Base-by-base conservation (phyloP, 495 filamentous ascomycete species). In the Haplographium delicatum region DNA sequence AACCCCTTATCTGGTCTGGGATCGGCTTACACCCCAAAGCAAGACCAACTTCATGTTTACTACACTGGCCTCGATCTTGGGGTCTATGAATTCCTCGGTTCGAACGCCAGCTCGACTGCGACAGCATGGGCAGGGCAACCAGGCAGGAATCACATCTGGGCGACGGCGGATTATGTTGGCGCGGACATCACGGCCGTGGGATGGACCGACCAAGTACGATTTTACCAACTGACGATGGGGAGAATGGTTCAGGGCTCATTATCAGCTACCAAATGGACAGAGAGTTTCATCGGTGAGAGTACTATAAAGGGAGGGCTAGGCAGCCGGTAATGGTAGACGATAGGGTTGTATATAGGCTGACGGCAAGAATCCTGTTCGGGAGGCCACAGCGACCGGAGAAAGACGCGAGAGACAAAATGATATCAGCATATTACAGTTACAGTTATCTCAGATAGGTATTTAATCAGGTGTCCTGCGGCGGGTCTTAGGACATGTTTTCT, bases 21-120 rank as follows among this genome's bases (percentile, higher is more conserved):
- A n/a, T 27, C 49, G 20, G 49, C 49, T 7, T 52, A 52, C 49
- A 35, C 39, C 4, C 19, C 20, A 1, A 15, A 3, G 4, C 39
- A 52, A 52, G 49, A 52, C 40, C 40, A 44, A 16, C 31, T 52
- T 1, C 49, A 45, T 24, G 49, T 52, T 11, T 52, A 52, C 41
- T 52, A 44, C 25, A 52, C 49, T 6, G 49, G 49, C 20, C 40
- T 52, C 40, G 49, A 52, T 20, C 49, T 25, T 11, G 49, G 49
- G 16, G 23, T 52, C 28, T 52, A 52, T 20, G 49, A 52, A 31
- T 44, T 52, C 18, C 39, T 52, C 3, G 49, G 39, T 10, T 27
- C 19, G 1, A 35, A 38, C 20, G 28, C 28, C 15, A 30, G 25
- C 7, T 35, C 27, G 2, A 38, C 27, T n/a, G 45, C 44, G 2